Percentiles rank a stretch among this genome's conserved stretches.
These are phyloP conservation scores for Boletus sp. DNA, from an alignment of 768 basidiomycete genomes.

Conservation along the genomic window DNA sequence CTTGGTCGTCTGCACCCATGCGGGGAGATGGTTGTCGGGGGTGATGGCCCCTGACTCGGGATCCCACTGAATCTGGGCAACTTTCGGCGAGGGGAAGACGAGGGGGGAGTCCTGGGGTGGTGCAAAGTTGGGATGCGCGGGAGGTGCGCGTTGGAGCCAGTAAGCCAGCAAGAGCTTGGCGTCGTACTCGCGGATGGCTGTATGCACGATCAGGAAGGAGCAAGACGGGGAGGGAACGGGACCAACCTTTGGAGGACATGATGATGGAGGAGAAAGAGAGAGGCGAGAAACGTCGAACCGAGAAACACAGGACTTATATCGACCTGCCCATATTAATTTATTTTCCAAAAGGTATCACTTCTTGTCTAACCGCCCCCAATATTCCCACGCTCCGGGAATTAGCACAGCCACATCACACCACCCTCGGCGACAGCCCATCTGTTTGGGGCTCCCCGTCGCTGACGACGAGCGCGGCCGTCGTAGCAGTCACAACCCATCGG, in stretches of 20 bases:
- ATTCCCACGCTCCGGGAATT: conserved; percentile 29
- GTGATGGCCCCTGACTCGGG: conserved; percentile 60
- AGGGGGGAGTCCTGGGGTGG: conserved; percentile 39
- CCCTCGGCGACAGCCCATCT: neutral
- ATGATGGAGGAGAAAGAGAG: conserved; percentile 11
- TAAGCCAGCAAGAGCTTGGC: conserved; percentile 97
- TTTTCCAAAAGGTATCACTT: conserved; percentile 20
- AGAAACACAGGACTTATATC: conserved; percentile 14
- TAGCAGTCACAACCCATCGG: neutral
- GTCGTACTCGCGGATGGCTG: conserved; percentile 95
- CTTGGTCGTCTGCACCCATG: conserved; percentile 81
- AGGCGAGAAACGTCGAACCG: neutral
- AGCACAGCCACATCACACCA: conserved; percentile 29
- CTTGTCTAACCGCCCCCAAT: conserved; percentile 28
- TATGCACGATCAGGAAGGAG: conserved; percentile 3
- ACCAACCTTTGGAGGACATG: conserved; percentile 36
- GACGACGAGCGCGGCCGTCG: neutral
- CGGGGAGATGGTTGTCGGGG: conserved; percentile 59
- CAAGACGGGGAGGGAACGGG: neutral
- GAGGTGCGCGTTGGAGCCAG: conserved; percentile 91
- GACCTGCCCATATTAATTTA: conserved; percentile 15
- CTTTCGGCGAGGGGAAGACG: conserved; percentile 67
- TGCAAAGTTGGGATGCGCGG: conserved; percentile 63
- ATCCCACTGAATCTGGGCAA: conserved; percentile 90
- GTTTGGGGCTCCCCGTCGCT: neutral